Base-by-base conservation (phyloP, 768 basidiomycete genomes). In the Panaeolus papilionaceus region DNA sequence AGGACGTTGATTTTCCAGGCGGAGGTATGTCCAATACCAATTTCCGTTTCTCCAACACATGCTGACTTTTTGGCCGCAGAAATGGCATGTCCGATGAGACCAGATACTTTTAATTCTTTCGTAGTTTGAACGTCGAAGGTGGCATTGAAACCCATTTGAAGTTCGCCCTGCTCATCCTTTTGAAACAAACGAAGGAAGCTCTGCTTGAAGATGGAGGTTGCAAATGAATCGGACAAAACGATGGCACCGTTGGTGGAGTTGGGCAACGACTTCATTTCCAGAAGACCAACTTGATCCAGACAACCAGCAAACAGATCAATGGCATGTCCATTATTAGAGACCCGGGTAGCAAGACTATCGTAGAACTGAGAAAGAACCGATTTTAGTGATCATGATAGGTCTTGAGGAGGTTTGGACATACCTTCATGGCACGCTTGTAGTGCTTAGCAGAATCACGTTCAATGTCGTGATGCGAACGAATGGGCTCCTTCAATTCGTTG, bases 121-220 rank as follows among this genome's bases (percentile, higher is more conserved):
- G 98, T 99, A 0, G 97, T 98, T 94, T 96, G 93, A 28, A 99
- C 97, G 77, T 99, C 98, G 72, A 99, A 97, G 0, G 96, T 99
- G 10, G 96, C 98, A 73, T 99, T 99, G 83, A 99, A 99, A 65
- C 97, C 98, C 96, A 99, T 98, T 74, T 92, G 89, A 33, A 99
- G 84, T 70, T 93, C 86, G 1, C 96, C 97, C 69, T 97, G 89
- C 18, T 93, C 94, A 71, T 97, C 97, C 78, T 98, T 98, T 75
- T 85, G 89, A 79, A 99, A 95, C 47, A 97, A 83, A 47, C 96
- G 89, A 47, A 98, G 85, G 89, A 98, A 98, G 73, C 92, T 94
- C 79, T 98, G 97, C 83, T 99, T 99, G 89, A 99, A 99, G 76
- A 99, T 98, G 28, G 95, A 95, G 10, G 97, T 99, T 11, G 93